Evolutionary conservation across 306 rosid species (phyloP).

Genomic region (Inga leiocalycina): DNA sequence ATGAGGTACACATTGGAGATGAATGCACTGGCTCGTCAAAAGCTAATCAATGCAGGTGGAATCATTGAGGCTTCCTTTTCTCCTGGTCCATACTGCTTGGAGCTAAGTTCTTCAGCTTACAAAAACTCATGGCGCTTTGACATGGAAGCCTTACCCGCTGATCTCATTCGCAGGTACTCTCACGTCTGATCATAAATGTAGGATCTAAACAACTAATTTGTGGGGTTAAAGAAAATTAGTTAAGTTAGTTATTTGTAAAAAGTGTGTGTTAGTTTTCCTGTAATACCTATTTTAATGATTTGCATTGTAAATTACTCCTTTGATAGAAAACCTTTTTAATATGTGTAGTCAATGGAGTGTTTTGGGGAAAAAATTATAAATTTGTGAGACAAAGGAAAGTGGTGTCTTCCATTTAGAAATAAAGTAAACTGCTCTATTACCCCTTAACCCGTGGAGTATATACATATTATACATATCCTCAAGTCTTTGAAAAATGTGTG

Average conservation of each 20-base stretch:
- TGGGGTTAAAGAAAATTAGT: neutral
- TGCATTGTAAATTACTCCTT: no score
- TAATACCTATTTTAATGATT: no score
- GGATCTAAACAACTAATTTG: no score
- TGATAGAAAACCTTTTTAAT: no score
- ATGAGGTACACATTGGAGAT: constrained; percentile 93
- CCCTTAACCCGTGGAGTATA: neutral
- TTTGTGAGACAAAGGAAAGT: no score
- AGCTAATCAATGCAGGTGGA: constrained; percentile 69
- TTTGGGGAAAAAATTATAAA: neutral
- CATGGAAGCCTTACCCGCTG: constrained; percentile 78
- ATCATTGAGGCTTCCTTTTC: constrained; percentile 84
- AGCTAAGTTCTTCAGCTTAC: constrained; percentile 86
- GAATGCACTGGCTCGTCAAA: constrained; percentile 82
- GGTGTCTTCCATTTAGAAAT: neutral
- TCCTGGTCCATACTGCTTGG: constrained; percentile 88
- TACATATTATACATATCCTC: neutral
- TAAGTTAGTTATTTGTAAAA: no score
- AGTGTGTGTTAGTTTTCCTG: no score
- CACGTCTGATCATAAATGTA: no score
- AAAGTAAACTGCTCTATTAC: neutral
- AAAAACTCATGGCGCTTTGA: constrained; percentile 85
- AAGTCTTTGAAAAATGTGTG: neutral
- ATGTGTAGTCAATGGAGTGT: no score
- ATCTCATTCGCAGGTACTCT: constrained; percentile 71